These are phyloP conservation scores for Escovopsis sp. DNA, from an alignment of 2,329 filamentous ascomycete species.

Conservation along the genomic window DNA sequence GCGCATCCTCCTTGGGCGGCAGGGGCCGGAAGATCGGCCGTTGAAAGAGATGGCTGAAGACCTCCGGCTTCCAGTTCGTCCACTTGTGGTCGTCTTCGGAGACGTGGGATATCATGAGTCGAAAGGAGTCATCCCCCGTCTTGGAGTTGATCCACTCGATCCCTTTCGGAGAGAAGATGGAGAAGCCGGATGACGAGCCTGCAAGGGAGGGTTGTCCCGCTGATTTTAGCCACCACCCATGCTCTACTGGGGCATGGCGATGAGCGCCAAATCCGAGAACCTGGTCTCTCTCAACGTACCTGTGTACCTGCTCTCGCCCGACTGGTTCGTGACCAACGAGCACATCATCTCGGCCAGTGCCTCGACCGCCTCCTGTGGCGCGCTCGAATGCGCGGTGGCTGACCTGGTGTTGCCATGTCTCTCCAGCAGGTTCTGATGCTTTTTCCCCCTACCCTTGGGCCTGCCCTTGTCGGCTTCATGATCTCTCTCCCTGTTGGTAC, in stretches of 20 bases:
- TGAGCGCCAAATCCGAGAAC: background rate
- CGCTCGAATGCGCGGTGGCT: conserved; percentile 24
- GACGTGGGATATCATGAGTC: conserved; percentile 86
- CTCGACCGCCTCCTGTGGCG: conserved; percentile 59
- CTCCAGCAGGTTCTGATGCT: conserved; percentile 17
- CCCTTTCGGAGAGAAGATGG: conserved; percentile 95
- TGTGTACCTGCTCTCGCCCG: conserved; percentile 89
- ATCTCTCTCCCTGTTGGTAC: conserved; percentile 26
- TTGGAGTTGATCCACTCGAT: conserved; percentile 98
- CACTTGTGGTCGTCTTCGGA: conserved; percentile 88
- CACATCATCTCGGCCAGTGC: conserved; percentile 97
- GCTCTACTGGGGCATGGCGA: conserved; percentile 4
- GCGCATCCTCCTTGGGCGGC: conserved; percentile 72
- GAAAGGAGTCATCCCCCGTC: conserved; percentile 89
- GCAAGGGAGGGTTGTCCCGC: background rate
- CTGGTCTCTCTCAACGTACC: conserved; percentile 36
- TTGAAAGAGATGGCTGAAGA: conserved; percentile 84
- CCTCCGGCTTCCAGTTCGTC: conserved; percentile 96
- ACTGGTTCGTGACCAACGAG: conserved; percentile 87
- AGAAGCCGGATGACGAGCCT: conserved; percentile 95
- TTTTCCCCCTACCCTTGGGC: background rate
- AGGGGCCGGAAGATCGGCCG: conserved; percentile 71
- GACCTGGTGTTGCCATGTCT: conserved; percentile 20
- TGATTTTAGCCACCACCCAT: too few species aligned
- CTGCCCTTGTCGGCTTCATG: conserved; percentile 20